Evolutionary conservation across 2,329 filamentous ascomycete species (phyloP).

Genomic region (Aureobasidium sp.): DNA sequence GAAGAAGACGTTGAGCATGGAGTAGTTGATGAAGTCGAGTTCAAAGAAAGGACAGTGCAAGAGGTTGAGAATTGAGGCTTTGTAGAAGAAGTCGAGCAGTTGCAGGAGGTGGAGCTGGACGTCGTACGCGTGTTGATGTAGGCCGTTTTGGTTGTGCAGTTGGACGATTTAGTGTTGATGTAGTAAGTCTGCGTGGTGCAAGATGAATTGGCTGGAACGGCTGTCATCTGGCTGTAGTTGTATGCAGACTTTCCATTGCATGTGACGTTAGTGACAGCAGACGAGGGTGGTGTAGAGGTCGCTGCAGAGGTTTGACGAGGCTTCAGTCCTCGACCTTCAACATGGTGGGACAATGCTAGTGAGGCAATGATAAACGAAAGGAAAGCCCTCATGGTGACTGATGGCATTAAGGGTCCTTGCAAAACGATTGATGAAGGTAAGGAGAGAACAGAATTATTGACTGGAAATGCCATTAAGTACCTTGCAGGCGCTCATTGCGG

Average conservation of each 20-base stretch:
- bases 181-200: slow-evolving; percentile 12
- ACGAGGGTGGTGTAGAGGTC: not conserved
- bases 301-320: not conserved
- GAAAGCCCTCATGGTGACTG: not conserved
- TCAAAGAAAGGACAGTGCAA: slow-evolving; percentile 1
- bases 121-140: not conserved
- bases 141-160: slow-evolving; percentile 1
- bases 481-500: not conserved
- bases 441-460: not conserved
- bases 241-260: slow-evolving; percentile 8
- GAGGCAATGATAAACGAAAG: slow-evolving; percentile 2
- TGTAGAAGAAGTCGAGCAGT: slow-evolving; percentile 8
- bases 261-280: not conserved
- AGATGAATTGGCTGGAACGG: slow-evolving; percentile 1
- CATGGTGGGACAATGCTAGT: not conserved
- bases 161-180: slow-evolving; percentile 1
- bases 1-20: not conserved
- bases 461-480: slow-evolving; percentile 4
- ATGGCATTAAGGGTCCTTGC: not conserved
- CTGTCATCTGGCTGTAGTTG: not conserved
- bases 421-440: slow-evolving; percentile 11
- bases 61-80: not conserved
- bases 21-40: not conserved
- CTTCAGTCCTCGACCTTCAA: not conserved
- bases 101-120: not conserved